phyloP scores from a whole-genome alignment of 139 green algal species.

The Raphidocelis subcapitata region DNA sequence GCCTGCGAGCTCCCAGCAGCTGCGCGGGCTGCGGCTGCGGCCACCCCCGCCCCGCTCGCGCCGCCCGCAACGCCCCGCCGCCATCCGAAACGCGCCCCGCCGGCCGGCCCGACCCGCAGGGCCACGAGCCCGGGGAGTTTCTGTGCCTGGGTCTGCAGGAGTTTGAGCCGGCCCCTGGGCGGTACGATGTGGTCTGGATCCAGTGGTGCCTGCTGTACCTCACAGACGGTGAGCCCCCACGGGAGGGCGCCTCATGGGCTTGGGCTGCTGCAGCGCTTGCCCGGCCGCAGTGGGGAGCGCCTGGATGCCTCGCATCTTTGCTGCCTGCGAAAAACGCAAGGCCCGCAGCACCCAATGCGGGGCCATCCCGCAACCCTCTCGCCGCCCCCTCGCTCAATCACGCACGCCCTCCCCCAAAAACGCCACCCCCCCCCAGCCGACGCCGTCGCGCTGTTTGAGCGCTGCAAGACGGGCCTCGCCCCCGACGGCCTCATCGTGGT shows the following conservation, averaged over 20 bases:
- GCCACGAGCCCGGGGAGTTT: conserved; percentile 30
- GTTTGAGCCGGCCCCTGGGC: conserved; percentile 45
- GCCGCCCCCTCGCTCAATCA: no score
- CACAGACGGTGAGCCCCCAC: conserved; percentile 84
- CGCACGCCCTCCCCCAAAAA: no score
- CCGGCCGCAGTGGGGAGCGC: no score
- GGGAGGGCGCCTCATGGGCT: no score
- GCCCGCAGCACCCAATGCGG: no score
- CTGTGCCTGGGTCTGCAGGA: conserved; percentile 53
- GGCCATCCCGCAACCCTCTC: no score
- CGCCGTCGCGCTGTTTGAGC: conserved; percentile 70
- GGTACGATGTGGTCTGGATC: conserved; percentile 65
- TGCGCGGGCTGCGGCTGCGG: no score
- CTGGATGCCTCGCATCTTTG: no score
- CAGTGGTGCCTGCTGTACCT: conserved; percentile 89
- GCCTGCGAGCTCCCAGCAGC: no score
- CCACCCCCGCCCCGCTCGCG: no score
- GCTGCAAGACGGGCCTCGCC: conserved; percentile 59
- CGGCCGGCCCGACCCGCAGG: not conserved
- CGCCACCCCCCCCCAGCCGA: conserved; percentile 55
- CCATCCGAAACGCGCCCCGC: not conserved
- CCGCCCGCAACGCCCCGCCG: not conserved
- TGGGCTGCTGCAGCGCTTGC: no score
- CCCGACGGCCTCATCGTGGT: conserved; percentile 85
- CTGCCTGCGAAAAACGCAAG: no score